Percentiles rank a stretch among this genome's conserved stretches.
Evolutionary conservation across 2,329 filamentous ascomycete species (phyloP).

Genomic region (Alternaria viburni): DNA sequence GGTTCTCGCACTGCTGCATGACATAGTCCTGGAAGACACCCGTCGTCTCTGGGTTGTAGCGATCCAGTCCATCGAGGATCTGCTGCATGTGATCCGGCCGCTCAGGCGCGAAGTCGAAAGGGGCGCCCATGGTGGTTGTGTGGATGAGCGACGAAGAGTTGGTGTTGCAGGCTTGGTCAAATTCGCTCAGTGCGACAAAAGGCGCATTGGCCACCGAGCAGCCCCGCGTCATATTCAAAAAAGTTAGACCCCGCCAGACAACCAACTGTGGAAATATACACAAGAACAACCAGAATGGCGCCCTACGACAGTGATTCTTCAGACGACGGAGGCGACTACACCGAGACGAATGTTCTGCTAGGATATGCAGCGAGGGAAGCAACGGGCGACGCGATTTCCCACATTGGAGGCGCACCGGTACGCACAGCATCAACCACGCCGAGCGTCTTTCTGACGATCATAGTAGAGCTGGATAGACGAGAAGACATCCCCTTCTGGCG

Average conservation of each 20-base stretch:
- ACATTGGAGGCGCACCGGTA: constrained; percentile 87
- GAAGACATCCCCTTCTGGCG: constrained; percentile 72
- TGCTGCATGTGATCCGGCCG: constrained; percentile 88
- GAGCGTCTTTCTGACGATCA: background rate
- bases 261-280: background rate
- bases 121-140: constrained; percentile 53
- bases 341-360: constrained; percentile 85
- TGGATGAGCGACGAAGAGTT: constrained; percentile 32
- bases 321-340: constrained; percentile 69
- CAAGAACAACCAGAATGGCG: constrained; percentile 60
- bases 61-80: constrained; percentile 96
- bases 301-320: constrained; percentile 89
- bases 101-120: constrained; percentile 88
- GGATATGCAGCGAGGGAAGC: constrained; percentile 85
- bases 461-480: constrained; percentile 78
- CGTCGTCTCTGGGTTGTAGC: constrained; percentile 98
- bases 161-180: constrained; percentile 23
- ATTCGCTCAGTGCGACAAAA: constrained; percentile 25
- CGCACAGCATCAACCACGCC: constrained; percentile 41
- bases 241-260: constrained; percentile 17
- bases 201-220: constrained; percentile 12
- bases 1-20: constrained; percentile 89
- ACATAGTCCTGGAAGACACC: constrained; percentile 94
- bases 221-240: constrained; percentile 14
- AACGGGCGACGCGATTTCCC: constrained; percentile 82